Percentiles rank a stretch among this genome's conserved stretches.
Evolutionary conservation across 352 stramenopile genomes (phyloP).

Genomic region (Phytophthora crassamura): DNA sequence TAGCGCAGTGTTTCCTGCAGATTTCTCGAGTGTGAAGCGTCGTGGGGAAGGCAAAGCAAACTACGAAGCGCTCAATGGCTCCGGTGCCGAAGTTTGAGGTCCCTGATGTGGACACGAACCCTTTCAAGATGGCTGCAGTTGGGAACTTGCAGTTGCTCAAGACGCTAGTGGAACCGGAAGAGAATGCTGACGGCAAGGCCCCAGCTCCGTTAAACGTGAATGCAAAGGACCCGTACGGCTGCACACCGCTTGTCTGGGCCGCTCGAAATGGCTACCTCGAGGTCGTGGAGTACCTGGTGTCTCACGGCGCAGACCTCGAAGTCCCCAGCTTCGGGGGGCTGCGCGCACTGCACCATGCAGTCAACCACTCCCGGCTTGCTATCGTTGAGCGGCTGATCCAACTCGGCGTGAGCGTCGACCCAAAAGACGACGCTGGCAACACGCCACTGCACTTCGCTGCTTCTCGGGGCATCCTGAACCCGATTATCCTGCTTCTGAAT

Average conservation of each 20-base stretch:
- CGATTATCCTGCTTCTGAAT: slow-evolving; percentile 75
- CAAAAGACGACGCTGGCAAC: slow-evolving; percentile 88
- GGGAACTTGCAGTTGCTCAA: slow-evolving; percentile 78
- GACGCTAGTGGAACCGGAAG: slow-evolving; percentile 65
- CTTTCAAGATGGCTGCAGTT: slow-evolving; percentile 86
- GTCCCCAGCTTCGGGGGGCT: slow-evolving; percentile 78
- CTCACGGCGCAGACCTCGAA: slow-evolving; percentile 75
- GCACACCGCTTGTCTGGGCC: slow-evolving; percentile 82
- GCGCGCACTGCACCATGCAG: slow-evolving; percentile 83
- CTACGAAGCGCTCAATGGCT: slow-evolving; percentile 20
- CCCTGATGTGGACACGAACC: slow-evolving; percentile 83
- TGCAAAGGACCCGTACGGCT: slow-evolving; percentile 81
- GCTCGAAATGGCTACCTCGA: slow-evolving; percentile 87
- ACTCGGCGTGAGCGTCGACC: slow-evolving; percentile 75
- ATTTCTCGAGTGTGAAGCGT: slow-evolving; percentile 12
- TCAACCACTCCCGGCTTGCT: slow-evolving; percentile 77
- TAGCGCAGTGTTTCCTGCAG: too few species aligned
- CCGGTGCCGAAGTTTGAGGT: slow-evolving; percentile 70
- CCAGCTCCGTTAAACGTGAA: slow-evolving; percentile 73
- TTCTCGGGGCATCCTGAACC: slow-evolving; percentile 85
- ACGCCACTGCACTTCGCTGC: slow-evolving; percentile 87
- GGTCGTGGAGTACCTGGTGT: slow-evolving; percentile 77
- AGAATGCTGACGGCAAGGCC: slow-evolving; percentile 46
- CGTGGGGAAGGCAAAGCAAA: not conserved
- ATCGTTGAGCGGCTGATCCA: slow-evolving; percentile 77